Evolutionary conservation across 1,284 basidiomycete genomes (phyloP).

Genomic region (Spongiforma sp.): DNA sequence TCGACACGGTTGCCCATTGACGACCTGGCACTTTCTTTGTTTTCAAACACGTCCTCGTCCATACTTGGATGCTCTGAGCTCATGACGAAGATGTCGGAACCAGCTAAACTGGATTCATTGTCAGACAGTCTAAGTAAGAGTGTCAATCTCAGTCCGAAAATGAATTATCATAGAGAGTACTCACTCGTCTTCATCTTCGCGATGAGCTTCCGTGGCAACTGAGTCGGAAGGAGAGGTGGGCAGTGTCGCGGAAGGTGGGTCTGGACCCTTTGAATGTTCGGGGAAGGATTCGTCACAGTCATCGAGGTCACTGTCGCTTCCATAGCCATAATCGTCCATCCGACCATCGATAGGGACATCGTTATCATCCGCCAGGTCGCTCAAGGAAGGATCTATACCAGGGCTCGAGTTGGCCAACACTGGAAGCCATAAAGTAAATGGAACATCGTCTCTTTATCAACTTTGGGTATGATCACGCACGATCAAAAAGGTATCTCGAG

Average conservation of each 20-base stretch:
- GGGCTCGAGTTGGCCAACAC: not conserved
- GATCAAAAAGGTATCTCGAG: not conserved
- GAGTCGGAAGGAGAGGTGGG: not conserved
- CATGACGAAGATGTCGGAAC: not conserved
- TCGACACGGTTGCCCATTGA: not conserved
- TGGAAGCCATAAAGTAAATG: not conserved
- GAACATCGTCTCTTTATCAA: not conserved
- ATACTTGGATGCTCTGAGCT: not conserved
- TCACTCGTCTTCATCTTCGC: not conserved
- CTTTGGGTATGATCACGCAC: not conserved
- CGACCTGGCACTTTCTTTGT: too few relatives aligned
- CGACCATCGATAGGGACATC: not conserved
- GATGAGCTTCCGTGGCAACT: not conserved
- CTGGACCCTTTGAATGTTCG: not conserved
- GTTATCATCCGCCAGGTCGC: not conserved
- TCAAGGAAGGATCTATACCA: not conserved
- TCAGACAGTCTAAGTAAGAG: not conserved
- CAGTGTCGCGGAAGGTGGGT: not conserved
- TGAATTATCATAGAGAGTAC: not conserved
- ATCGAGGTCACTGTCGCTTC: not conserved
- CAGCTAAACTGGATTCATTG: not conserved
- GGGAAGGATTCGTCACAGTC: not conserved
- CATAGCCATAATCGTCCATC: not conserved
- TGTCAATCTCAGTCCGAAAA: not conserved
- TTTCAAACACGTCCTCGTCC: not conserved